Conservation (phyloP, 2,329 filamentous ascomycete species). For the Botrytis aclada region DNA sequence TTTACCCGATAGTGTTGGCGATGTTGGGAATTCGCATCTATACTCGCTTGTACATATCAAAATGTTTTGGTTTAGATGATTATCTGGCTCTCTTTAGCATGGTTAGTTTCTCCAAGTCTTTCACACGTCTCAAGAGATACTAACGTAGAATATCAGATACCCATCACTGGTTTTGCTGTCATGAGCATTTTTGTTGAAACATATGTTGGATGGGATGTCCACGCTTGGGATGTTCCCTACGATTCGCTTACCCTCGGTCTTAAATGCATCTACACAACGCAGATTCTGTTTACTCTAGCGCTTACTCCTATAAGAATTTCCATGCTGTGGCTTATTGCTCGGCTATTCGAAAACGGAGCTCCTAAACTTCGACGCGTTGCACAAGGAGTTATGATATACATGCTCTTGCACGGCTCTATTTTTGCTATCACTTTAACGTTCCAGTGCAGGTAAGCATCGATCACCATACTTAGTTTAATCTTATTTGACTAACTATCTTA, state of each 20-base stretch:
- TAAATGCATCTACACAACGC: not conserved
- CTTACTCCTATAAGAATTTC: not conserved
- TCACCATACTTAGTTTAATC: no score
- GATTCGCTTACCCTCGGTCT: not conserved
- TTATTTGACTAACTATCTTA: not conserved
- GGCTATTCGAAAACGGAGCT: not conserved
- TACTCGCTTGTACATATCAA: not conserved
- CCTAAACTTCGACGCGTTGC: not conserved
- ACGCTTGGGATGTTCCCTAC: not conserved
- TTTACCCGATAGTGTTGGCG: not conserved
- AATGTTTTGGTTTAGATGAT: not conserved
- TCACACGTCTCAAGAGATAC: not conserved
- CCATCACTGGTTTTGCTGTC: not conserved
- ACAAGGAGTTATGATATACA: not conserved
- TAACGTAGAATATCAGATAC: not conserved
- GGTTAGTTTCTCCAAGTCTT: not conserved
- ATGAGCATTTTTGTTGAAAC: not conserved
- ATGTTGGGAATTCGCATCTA: not conserved
- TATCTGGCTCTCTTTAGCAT: not conserved
- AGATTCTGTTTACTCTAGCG: not conserved
- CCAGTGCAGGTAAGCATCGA: not conserved
- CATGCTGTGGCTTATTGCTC: not conserved
- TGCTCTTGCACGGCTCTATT: not conserved
- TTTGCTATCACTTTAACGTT: not conserved
- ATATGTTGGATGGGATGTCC: conserved; percentile 2